Percentiles rank a stretch among this genome's conserved stretches.
Evolutionary conservation across 441 rosid genomes (phyloP).

Genomic region (Viola pubescens): DNA sequence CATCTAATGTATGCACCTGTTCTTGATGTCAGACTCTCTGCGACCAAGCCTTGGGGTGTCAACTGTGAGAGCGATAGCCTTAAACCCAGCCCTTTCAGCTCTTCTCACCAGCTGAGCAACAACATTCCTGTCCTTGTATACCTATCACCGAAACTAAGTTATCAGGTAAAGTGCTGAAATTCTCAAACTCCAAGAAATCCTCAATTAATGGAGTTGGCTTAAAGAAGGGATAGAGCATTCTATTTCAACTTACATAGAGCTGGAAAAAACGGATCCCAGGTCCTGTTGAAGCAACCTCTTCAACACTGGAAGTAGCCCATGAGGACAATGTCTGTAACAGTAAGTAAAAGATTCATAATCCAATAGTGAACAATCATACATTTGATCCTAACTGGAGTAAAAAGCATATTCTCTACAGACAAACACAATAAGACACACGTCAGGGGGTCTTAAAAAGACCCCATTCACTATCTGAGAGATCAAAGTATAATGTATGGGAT

Average conservation of each 20-base stretch:
- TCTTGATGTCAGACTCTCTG: slow-evolving; percentile 77
- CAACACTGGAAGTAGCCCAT: slow-evolving; percentile 68
- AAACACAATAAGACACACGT: no score
- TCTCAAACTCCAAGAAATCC: background rate
- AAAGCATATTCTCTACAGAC: no score
- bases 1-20: slow-evolving; percentile 32
- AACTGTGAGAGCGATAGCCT: slow-evolving; percentile 71
- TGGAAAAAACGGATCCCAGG: slow-evolving; percentile 75
- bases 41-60: slow-evolving; percentile 84
- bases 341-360: background rate
- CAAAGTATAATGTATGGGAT: no score
- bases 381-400: no score
- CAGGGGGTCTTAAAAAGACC: no score
- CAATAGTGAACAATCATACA: background rate
- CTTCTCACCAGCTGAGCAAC: slow-evolving; percentile 62
- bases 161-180: background rate
- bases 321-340: slow-evolving; percentile 56
- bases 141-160: slow-evolving; percentile 23
- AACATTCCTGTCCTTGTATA: slow-evolving; percentile 53
- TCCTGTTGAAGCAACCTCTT: slow-evolving; percentile 73
- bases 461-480: no score
- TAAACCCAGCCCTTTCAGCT: slow-evolving; percentile 78
- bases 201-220: background rate
- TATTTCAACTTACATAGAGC: slow-evolving; percentile 49
- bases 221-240: background rate